Conservation (phyloP, 805 yeast species). For the Starmerella potacharoeniae region DNA sequence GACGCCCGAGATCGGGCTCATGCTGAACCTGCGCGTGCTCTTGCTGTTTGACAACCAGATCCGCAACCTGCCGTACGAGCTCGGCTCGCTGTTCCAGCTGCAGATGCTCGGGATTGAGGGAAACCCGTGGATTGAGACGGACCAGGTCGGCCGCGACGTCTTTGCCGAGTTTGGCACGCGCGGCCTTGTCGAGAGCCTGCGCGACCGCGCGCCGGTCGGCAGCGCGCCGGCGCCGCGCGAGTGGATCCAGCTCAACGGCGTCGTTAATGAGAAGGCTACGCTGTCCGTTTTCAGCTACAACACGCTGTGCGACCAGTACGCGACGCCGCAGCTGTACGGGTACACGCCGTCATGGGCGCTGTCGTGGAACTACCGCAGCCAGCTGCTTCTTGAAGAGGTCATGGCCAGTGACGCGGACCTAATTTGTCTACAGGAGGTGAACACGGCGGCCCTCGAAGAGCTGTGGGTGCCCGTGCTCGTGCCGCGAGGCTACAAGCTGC, state of each 20-base stretch:
- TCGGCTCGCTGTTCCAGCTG: slow-evolving; percentile 75
- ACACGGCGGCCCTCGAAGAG: slow-evolving; percentile 72
- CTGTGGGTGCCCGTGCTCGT: slow-evolving; percentile 70
- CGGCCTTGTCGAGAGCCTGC: slow-evolving; percentile 63
- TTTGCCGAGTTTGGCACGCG: slow-evolving; percentile 75
- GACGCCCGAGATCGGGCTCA: slow-evolving; percentile 77
- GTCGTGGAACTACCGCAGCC: slow-evolving; percentile 81
- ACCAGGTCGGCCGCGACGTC: slow-evolving; percentile 39
- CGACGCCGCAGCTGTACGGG: slow-evolving; percentile 81
- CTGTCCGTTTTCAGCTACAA: slow-evolving; percentile 82
- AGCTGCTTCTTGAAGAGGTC: slow-evolving; percentile 63
- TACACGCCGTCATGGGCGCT: slow-evolving; percentile 97
- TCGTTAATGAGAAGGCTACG: slow-evolving; percentile 43
- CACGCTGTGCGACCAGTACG: slow-evolving; percentile 90
- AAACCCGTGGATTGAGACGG: slow-evolving; percentile 59
- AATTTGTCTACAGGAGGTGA: slow-evolving; percentile 91
- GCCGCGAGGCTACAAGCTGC: slow-evolving; percentile 65
- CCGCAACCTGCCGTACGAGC: slow-evolving; percentile 62
- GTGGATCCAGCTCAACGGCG: slow-evolving; percentile 71
- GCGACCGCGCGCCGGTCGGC: slow-evolving; percentile 70
- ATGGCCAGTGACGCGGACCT: slow-evolving; percentile 57
- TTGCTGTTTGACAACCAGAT: slow-evolving; percentile 82
- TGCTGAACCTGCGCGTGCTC: slow-evolving; percentile 67
- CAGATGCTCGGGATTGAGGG: slow-evolving; percentile 90
- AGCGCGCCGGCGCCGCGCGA: slow-evolving; percentile 61